Evolutionary conservation across 148 eudicot genomes (phyloP).

Genomic region (Persicaria tinctoria): DNA sequence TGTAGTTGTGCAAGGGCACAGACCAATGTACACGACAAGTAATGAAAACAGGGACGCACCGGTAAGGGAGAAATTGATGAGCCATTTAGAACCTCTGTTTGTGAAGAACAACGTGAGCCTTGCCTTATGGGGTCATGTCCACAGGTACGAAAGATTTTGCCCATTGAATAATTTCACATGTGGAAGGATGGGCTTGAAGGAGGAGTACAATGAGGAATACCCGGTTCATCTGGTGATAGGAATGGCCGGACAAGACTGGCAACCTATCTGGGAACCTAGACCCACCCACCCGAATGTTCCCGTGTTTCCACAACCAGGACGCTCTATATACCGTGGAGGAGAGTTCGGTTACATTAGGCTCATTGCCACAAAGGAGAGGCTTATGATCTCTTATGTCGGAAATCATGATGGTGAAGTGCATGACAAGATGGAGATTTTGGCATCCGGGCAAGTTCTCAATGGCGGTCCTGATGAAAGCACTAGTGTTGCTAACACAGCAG

Average conservation of each 20-base stretch:
- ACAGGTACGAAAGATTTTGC: conserved; percentile 88
- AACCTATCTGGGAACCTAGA: conserved; percentile 81
- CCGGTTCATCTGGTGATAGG: conserved; percentile 91
- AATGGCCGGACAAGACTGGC: conserved; percentile 98
- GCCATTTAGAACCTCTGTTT: conserved; percentile 71
- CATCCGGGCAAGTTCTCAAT: conserved; percentile 55
- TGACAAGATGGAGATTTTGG: conserved; percentile 68
- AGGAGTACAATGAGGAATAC: conserved; percentile 33
- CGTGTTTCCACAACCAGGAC: conserved; percentile 61
- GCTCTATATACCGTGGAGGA: conserved; percentile 74
- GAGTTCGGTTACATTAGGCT: conserved; percentile 90
- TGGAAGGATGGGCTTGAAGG: conserved; percentile 36
- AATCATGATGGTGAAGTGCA: conserved; percentile 97
- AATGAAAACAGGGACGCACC: conserved; percentile 51
- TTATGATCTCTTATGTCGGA: conserved; percentile 72
- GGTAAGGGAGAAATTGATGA: conserved; percentile 42
- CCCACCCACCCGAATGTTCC: conserved; percentile 54
- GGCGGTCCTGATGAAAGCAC: conserved; percentile 33
- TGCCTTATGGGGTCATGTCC: conserved; percentile 98
- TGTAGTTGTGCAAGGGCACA: conserved; percentile 93
- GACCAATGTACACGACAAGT: conserved; percentile 97
- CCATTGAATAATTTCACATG: conserved; percentile 80
- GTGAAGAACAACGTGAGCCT: conserved; percentile 80
- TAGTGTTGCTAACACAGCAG: conserved; percentile 14
- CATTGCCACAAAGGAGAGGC: conserved; percentile 70